Evolutionary conservation across 75 land plant species (phyloP).

Genomic region (Chamaecyparis obtusa): DNA sequence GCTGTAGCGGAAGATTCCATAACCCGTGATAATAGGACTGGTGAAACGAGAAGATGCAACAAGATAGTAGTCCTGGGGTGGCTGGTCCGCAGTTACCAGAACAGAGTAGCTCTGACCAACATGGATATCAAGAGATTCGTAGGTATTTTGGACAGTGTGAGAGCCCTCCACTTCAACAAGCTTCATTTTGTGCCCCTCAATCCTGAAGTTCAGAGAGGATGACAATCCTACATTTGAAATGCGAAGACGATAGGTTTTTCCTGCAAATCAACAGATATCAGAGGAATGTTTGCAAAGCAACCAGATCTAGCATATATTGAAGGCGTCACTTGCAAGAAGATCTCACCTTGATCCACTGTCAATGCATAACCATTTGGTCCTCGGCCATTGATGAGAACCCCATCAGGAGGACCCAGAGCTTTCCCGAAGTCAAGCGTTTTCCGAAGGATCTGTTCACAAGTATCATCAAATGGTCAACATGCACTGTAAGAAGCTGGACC

Average conservation of each 20-base stretch:
- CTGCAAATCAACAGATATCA: constrained; percentile 15
- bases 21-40: constrained; percentile 27
- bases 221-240: constrained; percentile 35
- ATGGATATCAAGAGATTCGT: constrained; percentile 70
- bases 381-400: constrained; percentile 43
- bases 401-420: constrained; percentile 31
- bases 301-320: not conserved
- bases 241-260: constrained; percentile 40
- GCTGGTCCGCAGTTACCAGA: constrained; percentile 58
- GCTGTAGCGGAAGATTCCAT: constrained; percentile 58
- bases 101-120: constrained; percentile 70
- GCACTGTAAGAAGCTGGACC: not conserved
- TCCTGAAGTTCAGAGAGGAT: constrained; percentile 42
- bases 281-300: not conserved
- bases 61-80: constrained; percentile 64
- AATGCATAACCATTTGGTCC: constrained; percentile 17
- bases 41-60: constrained; percentile 73
- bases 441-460: constrained; percentile 3
- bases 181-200: constrained; percentile 59
- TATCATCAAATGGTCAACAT: constrained; percentile 4
- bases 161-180: constrained; percentile 82
- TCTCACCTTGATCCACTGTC: constrained; percentile 36
- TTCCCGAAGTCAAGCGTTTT: constrained; percentile 25
- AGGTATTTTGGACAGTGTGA: constrained; percentile 51
- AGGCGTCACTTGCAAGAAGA: not conserved